Evolutionary conservation across 164 flowering plant genomes (phyloP).

Genomic region (Magnolia changhungtana): DNA sequence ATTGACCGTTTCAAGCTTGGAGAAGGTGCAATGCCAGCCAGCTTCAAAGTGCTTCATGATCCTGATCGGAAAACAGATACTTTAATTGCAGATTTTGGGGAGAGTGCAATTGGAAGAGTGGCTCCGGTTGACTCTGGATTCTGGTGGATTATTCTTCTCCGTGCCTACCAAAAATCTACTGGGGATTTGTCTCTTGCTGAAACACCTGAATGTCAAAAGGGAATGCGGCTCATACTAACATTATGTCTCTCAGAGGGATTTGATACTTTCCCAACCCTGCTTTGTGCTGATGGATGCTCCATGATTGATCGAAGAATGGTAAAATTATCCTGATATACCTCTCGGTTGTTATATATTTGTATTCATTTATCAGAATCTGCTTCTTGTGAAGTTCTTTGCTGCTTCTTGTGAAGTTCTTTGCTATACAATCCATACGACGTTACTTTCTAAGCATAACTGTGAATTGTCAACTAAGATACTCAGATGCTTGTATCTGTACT

Average conservation of each 20-base stretch:
- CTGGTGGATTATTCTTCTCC: conserved; percentile 40
- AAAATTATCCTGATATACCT: conserved; percentile 1
- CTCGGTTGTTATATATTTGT: not conserved
- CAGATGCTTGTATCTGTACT: too few relatives aligned
- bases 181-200: conserved; percentile 36
- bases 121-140: conserved; percentile 41
- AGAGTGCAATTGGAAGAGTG: conserved; percentile 42
- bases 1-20: conserved; percentile 34
- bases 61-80: conserved; percentile 27
- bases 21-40: conserved; percentile 39
- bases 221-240: conserved; percentile 32
- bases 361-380: not conserved
- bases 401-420: not conserved
- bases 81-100: conserved; percentile 36
- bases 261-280: conserved; percentile 36
- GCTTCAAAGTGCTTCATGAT: conserved; percentile 38
- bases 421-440: not conserved
- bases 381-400: not conserved
- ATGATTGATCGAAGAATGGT: conserved; percentile 39
- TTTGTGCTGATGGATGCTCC: conserved; percentile 38
- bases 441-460: not conserved
- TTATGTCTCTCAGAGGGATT: conserved; percentile 36
- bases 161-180: conserved; percentile 36
- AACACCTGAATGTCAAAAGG: conserved; percentile 33
- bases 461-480: too few relatives aligned